A percentile compares a stretch with the other conserved stretches of the same genome.
These are phyloP conservation scores for Phytophthora kernoviae DNA, from an alignment of 352 stramenopile genomes.

Conservation along the genomic window DNA sequence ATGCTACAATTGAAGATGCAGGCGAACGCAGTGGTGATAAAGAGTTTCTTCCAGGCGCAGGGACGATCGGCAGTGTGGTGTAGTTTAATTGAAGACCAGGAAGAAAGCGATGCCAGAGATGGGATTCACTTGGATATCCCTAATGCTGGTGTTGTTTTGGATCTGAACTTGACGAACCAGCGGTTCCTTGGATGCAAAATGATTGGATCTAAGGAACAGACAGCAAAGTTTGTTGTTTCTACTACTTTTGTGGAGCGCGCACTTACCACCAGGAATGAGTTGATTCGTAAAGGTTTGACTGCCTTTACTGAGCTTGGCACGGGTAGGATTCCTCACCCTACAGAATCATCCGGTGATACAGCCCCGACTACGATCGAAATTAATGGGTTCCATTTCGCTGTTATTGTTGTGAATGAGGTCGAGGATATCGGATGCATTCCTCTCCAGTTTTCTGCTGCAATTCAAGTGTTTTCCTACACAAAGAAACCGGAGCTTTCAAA, in stretches of 20 bases:
- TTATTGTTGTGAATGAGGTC: constrained; percentile 29
- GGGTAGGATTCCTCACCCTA: background rate
- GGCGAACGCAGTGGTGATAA: constrained; percentile 12
- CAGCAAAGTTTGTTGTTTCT: constrained; percentile 36
- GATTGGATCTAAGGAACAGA: constrained; percentile 31
- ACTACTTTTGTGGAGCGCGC: constrained; percentile 51
- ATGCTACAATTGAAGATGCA: constrained; percentile 50
- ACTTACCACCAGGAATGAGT: constrained; percentile 40
- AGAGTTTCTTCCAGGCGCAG: constrained; percentile 8
- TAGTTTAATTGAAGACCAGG: background rate
- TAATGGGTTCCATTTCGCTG: constrained; percentile 8
- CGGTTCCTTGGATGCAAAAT: constrained; percentile 48
- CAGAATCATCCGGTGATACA: background rate
- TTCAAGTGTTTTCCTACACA: constrained; percentile 12
- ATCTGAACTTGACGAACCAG: constrained; percentile 32
- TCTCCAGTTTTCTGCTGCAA: constrained; percentile 20
- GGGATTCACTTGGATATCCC: constrained; percentile 32
- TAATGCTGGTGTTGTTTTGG: constrained; percentile 20
- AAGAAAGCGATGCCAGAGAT: constrained; percentile 13
- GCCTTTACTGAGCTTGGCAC: background rate
- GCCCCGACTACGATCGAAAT: constrained; percentile 24
- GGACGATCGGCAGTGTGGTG: background rate
- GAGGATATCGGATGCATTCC: constrained; percentile 15
- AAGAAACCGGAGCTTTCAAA: constrained; percentile 1
- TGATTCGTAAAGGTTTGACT: constrained; percentile 30